Evolutionary conservation across 352 stramenopile species (phyloP), one percentile per base, ranked within the genome.

Genomic region (Blastocystis sp.): DNA sequence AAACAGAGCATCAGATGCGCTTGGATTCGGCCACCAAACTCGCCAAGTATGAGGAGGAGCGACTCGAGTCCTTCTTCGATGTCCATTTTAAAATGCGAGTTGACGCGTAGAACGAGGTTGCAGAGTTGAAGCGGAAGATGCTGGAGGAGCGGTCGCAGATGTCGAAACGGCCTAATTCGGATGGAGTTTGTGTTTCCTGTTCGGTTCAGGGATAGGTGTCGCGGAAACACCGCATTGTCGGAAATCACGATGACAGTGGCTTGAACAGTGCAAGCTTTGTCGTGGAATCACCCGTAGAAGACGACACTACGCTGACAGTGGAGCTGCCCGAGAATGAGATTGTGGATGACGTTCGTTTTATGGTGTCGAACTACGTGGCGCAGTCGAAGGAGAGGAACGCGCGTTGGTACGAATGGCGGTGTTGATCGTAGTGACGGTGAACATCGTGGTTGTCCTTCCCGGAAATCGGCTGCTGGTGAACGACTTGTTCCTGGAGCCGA

Each of bases 1-100:
- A 84, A 57, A 84, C 74, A 14, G 74, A 84, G 45, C 74, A 84
- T 45, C 57, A 84, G 48, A 84, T 84, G 74, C 74, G 74, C 57
- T 45, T 84, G 24, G 74, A 84, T 28, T 84, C 74, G 10, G 74
- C 74, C 17, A 68, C 34, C 3, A 84, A 69, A 28, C 60, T 84
- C n/a, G 74, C 74, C 7, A 68, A 42, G 40, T 84, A 69, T 69
- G 74, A 84, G 48, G 74, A 84, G 34, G 11, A 57, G 61, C 24
- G 74, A 10, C n/a, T 84, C 0, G 34, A 69, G 21, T 11, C 45
- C 14, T 70, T 84, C 52, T 84, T 59, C 69, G 74, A 66, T n/a
- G 74, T 84, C 9, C 11, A 9, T 2, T 45, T 70, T 2, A 3
- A 19, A n/a, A 14, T 52, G 9, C 1, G n/a, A 2, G 6, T 64